These are phyloP conservation scores for Hanseniaspora jakobsenii DNA, from an alignment of 805 yeast genomes.

Conservation along the genomic window DNA sequence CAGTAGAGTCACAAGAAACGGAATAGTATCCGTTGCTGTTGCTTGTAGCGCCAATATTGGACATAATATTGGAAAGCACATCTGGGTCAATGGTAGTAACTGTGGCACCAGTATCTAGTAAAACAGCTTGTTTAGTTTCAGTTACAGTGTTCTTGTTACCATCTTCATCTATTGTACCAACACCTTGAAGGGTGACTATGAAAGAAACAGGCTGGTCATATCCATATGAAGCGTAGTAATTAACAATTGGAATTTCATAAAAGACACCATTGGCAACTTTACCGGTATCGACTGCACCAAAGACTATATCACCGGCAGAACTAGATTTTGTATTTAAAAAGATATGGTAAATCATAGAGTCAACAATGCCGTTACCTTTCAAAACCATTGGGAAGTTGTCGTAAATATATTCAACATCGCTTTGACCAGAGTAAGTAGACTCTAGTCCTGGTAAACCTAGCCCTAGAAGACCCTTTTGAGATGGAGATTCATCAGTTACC, in stretches of 20 bases:
- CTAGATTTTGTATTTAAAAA: slow-evolving; percentile 39
- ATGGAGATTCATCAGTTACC: slow-evolving; percentile 52
- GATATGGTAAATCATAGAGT: slow-evolving; percentile 48
- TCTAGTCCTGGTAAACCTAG: slow-evolving; percentile 63
- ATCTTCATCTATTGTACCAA: slow-evolving; percentile 16
- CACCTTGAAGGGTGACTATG: slow-evolving; percentile 25
- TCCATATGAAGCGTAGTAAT: slow-evolving; percentile 22
- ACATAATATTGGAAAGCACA: background rate
- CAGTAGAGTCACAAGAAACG: slow-evolving; percentile 33
- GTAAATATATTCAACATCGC: slow-evolving; percentile 33
- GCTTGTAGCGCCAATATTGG: slow-evolving; percentile 34
- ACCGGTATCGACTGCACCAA: slow-evolving; percentile 61
- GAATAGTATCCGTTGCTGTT: slow-evolving; percentile 35
- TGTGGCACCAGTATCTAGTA: slow-evolving; percentile 48
- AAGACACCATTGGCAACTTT: slow-evolving; percentile 43
- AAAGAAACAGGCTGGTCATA: slow-evolving; percentile 19
- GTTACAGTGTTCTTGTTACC: slow-evolving; percentile 19
- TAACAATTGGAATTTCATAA: slow-evolving; percentile 40
- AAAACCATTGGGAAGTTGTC: slow-evolving; percentile 55
- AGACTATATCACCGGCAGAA: slow-evolving; percentile 43
- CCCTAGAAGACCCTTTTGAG: slow-evolving; percentile 59
- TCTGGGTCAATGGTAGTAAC: slow-evolving; percentile 18
- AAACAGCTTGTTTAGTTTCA: slow-evolving; percentile 27
- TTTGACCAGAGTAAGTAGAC: slow-evolving; percentile 37
- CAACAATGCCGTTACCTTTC: slow-evolving; percentile 45